Evolutionary conservation across 148 eudicot genomes (phyloP).

Genomic region (Nepenthes gracilis): DNA sequence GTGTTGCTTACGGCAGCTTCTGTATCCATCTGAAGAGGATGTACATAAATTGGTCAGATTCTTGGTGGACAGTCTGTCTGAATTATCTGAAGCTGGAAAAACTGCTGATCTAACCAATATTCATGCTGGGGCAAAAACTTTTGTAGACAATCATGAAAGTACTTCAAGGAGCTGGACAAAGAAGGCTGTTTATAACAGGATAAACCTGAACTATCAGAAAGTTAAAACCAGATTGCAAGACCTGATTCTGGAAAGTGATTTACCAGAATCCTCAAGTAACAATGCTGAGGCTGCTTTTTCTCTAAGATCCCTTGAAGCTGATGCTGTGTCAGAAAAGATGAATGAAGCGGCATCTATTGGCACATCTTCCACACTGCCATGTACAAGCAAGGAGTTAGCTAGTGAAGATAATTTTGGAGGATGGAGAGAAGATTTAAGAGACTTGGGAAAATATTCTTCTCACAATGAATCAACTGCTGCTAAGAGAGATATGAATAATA

Average conservation of each 20-base stretch:
- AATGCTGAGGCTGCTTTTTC: slow-evolving; percentile 3
- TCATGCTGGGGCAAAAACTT: slow-evolving; percentile 6
- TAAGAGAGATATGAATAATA: slow-evolving; percentile 7
- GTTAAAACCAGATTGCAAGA: slow-evolving; percentile 12
- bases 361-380: slow-evolving; percentile 1
- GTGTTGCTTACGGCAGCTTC: slow-evolving; percentile 49
- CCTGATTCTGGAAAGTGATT: slow-evolving; percentile 12
- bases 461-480: slow-evolving; percentile 9
- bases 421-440: slow-evolving; percentile 1
- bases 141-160: slow-evolving; percentile 6
- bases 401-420: slow-evolving; percentile 5
- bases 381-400: not conserved
- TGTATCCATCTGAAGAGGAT: slow-evolving; percentile 55
- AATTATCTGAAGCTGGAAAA: slow-evolving; percentile 27
- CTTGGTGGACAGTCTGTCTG: slow-evolving; percentile 47
- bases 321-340: not conserved
- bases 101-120: slow-evolving; percentile 4
- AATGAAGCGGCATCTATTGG: too few species aligned
- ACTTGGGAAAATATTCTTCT: slow-evolving; percentile 5
- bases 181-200: slow-evolving; percentile 6
- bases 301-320: not conserved
- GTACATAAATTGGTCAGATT: slow-evolving; percentile 39
- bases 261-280: slow-evolving; percentile 10
- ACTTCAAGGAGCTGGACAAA: slow-evolving; percentile 4
- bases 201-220: slow-evolving; percentile 3